Base-by-base conservation (phyloP, 441 rosid genomes). In the Erodium trifolium region DNA sequence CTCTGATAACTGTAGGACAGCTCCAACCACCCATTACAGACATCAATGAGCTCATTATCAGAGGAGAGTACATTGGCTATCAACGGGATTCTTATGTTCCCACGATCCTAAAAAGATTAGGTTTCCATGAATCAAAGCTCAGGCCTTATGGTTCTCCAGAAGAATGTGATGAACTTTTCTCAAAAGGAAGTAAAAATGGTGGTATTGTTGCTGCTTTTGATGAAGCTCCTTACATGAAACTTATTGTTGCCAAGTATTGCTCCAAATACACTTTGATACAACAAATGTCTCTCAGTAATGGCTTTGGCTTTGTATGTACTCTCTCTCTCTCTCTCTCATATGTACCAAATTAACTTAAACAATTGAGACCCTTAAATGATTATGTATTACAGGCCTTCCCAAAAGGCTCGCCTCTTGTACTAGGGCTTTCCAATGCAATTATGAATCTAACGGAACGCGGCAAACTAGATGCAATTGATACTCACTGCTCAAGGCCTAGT, bases 251-350 rank as follows among this genome's bases (percentile, higher is more conserved):
- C 2, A 66, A 75, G 71, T 75, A 81, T 67, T 83, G 94, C 83
- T 68, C 81, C 39, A 49, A 83, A 45, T 91, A 87, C 73, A 76
- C 82, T 45, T 79, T 77, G 53, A 23, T 83, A 77, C 14, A 89
- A 85, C 0, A 68, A 53, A 47, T 81, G 71, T 51, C 85, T 45
- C 51, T 9, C 13, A 45, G 74, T 0, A 85, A 72, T 66, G 97
- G 94, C 59, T 81, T 84, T 47, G 97, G 91, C 17, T 89, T 87
- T 64, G 94, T 89, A 80, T 76, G 88, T 77, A 70, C 31, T 55
- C 13, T 16, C 0, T 9, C 51, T 45, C 31, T 55, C 13, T 16
- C 0, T 9, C 51, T 45, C 51, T 45, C n/a, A 45, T 45, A 45
- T 45, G 51, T 12, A 45, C 51, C 2, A 2, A 9, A 45, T 45